Base-by-base conservation (phyloP, 2,329 filamentous ascomycete species). In the Microsporum audouinii region DNA sequence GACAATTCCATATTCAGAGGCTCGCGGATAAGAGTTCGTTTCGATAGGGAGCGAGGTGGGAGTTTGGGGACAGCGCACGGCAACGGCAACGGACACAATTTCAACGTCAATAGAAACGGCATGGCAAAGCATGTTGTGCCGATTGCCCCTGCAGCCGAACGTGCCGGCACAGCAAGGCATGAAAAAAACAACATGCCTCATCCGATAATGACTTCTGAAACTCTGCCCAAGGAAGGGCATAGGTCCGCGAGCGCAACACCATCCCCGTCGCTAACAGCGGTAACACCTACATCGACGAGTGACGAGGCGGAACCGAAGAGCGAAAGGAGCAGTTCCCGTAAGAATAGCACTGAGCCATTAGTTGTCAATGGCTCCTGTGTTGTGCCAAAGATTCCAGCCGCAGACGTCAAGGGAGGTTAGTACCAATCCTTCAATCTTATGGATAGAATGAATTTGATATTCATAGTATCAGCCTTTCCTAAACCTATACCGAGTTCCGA, bases 1-100 rank as follows among this genome's bases (percentile, higher is more conserved):
- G 71, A 76, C 62, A 72, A 72, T 36, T 62, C 68, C 14, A 62
- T 63, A 3, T 72, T 76, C 58, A 69, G 69, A 61, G 72, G 71
- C 1, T 65, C 67, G 1, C 70, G 64, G 7, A 72, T 76, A 36
- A 65, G 69, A 34, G 70, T 76, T 5, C 67, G 68, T 57, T 62
- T 75, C 57, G 69, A 73, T 58, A 66, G 65, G 7, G 66, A 68
- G 14, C 61, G 65, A n/a, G 63, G 64, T 49, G 51, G 56, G 29
- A 61, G 58, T 29, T 17, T 43, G 5, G 55, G 55, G 17, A 57
- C 34, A 14, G 49, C 58, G 17, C 60, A 58, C 56, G 56, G 56
- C 45, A 57, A 34, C 56, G 59, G 59, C n/a, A 43, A 39, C 14
- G 45, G 45, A 49, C 27, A 47, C 17, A 41, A 41, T n/a, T 12